Conservation (phyloP, 2,329 filamentous ascomycete genomes). For the Botryotinia narcissicola region DNA sequence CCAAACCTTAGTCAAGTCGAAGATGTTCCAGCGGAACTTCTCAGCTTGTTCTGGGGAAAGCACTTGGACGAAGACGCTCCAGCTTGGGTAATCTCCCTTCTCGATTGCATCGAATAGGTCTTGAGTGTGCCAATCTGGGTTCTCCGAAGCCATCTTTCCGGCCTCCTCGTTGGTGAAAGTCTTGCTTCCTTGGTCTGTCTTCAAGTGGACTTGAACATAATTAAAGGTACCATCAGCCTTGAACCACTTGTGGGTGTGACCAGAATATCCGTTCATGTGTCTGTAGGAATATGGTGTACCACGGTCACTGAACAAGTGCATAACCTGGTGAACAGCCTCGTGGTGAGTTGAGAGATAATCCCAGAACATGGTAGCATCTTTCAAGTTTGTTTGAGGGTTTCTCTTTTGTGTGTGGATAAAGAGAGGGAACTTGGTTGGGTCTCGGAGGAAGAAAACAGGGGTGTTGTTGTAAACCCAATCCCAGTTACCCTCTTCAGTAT, state of each 20-base stretch:
- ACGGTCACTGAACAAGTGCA: constrained; percentile 64
- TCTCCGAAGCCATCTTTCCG: constrained; percentile 50
- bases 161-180: constrained; percentile 59
- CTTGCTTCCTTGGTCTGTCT: constrained; percentile 61
- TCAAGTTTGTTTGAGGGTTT: constrained; percentile 68
- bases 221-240: constrained; percentile 64
- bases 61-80: constrained; percentile 63
- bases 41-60: constrained; percentile 61
- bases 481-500: constrained; percentile 68
- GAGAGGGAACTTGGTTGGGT: constrained; percentile 71
- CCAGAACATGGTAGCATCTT: constrained; percentile 53
- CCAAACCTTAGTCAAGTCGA: constrained; percentile 70
- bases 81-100: constrained; percentile 58
- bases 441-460: constrained; percentile 73
- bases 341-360: constrained; percentile 57
- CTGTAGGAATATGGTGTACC: constrained; percentile 65
- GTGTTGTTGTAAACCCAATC: constrained; percentile 77
- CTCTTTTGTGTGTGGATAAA: constrained; percentile 79
- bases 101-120: constrained; percentile 65
- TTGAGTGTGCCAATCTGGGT: constrained; percentile 61
- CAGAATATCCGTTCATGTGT: constrained; percentile 66
- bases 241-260: constrained; percentile 65
- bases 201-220: constrained; percentile 64
- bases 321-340: constrained; percentile 61
- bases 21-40: constrained; percentile 60